phyloP scores from a whole-genome alignment of 345 rosid genomes.

The Conringia planisiliqua region DNA sequence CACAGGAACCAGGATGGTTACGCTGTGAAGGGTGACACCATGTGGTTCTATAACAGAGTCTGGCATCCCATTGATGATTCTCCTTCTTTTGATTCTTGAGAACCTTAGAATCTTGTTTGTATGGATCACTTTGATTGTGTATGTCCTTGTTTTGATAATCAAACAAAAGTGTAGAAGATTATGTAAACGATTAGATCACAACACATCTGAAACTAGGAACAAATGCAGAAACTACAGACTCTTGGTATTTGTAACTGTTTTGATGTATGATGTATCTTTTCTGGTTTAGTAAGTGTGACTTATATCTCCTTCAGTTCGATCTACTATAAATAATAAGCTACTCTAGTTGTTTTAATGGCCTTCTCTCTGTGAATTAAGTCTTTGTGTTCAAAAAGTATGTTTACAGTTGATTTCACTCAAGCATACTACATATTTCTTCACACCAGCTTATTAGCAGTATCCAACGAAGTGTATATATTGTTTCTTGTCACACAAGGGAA shows the following conservation, averaged over 20 bases:
- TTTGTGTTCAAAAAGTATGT: neutral
- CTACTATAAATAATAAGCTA: neutral
- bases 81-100: slow-evolving; percentile 5
- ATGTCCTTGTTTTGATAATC: neutral
- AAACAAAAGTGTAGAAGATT: neutral
- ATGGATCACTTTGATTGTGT: neutral
- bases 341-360: neutral
- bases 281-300: neutral
- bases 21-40: slow-evolving; percentile 67
- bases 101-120: neutral
- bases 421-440: neutral
- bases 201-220: neutral
- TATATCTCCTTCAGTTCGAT: neutral
- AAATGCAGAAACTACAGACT: neutral
- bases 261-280: neutral
- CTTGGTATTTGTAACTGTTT: neutral
- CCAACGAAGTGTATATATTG: neutral
- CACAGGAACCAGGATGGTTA: slow-evolving; percentile 78
- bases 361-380: neutral
- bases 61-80: slow-evolving; percentile 67
- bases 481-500: neutral
- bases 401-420: neutral
- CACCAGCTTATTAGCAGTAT: neutral
- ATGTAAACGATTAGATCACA: neutral
- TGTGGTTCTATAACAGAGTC: slow-evolving; percentile 73